Evolutionary conservation across 257 asterid species (phyloP).

Genomic region (Verbena officinalis): DNA sequence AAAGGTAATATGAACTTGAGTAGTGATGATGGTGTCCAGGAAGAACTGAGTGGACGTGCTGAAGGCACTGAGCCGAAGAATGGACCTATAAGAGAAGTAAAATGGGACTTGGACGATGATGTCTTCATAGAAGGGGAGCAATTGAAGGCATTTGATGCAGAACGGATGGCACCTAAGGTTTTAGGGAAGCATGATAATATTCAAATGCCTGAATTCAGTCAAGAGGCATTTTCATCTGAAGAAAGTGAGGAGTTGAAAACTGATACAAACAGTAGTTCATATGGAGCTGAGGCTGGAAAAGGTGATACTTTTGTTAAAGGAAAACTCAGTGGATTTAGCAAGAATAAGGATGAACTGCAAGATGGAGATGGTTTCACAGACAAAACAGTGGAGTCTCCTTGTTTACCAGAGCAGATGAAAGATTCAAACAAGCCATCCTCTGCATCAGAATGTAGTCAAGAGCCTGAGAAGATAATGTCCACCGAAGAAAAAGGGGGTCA

Average conservation of each 20-base stretch:
- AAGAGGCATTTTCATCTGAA: slow-evolving; percentile 36
- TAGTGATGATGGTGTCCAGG: slow-evolving; percentile 36
- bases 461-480: slow-evolving; percentile 28
- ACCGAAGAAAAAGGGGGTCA: slow-evolving; percentile 24
- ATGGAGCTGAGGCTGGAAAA: slow-evolving; percentile 33
- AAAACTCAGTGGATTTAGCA: slow-evolving; percentile 34
- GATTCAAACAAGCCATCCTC: slow-evolving; percentile 38
- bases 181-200: slow-evolving; percentile 33
- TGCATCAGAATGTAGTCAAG: slow-evolving; percentile 31
- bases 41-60: slow-evolving; percentile 35
- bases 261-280: slow-evolving; percentile 28
- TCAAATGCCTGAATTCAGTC: slow-evolving; percentile 35
- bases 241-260: slow-evolving; percentile 35
- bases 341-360: slow-evolving; percentile 38
- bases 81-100: slow-evolving; percentile 31
- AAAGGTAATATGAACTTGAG: slow-evolving; percentile 28
- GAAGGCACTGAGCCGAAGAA: slow-evolving; percentile 38
- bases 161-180: slow-evolving; percentile 29
- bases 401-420: slow-evolving; percentile 31
- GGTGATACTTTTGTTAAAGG: slow-evolving; percentile 36
- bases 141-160: slow-evolving; percentile 36
- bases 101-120: slow-evolving; percentile 31
- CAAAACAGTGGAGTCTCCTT: slow-evolving; percentile 29
- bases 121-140: slow-evolving; percentile 34
- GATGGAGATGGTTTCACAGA: slow-evolving; percentile 25